A percentile compares a stretch with the other conserved stretches of the same genome.
Evolutionary conservation across 768 basidiomycete species (phyloP).

Genomic region (Asterophora parasitica): DNA sequence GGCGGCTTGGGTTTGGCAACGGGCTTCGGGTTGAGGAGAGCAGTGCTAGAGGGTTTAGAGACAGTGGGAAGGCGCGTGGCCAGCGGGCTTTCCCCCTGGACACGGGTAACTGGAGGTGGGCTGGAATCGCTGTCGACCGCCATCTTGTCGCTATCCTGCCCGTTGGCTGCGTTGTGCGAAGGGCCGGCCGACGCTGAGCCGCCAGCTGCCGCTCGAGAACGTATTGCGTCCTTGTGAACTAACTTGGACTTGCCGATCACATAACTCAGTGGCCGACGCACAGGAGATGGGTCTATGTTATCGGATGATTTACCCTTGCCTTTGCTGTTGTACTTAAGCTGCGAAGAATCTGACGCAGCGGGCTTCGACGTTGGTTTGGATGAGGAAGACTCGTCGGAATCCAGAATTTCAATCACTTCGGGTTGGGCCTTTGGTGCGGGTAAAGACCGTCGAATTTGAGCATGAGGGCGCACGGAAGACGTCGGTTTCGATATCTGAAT

Average conservation of each 20-base stretch:
- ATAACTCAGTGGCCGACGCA: not conserved
- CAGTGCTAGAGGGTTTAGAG: too few species aligned
- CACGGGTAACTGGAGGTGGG: too few species aligned
- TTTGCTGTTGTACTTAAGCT: too few species aligned
- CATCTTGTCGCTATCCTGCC: not conserved
- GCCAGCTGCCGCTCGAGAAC: not conserved
- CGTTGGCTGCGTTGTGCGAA: not conserved
- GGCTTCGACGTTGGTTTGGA: not conserved
- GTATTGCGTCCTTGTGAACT: not conserved
- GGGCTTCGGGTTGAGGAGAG: not conserved
- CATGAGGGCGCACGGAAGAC: not conserved
- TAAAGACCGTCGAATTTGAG: not conserved
- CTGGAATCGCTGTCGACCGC: not conserved
- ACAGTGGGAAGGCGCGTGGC: too few species aligned
- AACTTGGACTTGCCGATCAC: not conserved
- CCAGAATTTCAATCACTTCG: slow-evolving; percentile 5
- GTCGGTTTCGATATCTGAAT: not conserved
- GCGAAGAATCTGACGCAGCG: not conserved
- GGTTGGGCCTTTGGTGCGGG: not conserved
- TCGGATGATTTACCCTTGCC: too few species aligned
- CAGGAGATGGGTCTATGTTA: not conserved
- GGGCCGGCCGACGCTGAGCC: not conserved
- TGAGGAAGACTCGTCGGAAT: slow-evolving; percentile 5
- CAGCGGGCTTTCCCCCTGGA: too few species aligned
- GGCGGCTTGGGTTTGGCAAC: not conserved